Conservation (phyloP, 2,329 filamentous ascomycete genomes). For the Botrytis sinoallii region DNA sequence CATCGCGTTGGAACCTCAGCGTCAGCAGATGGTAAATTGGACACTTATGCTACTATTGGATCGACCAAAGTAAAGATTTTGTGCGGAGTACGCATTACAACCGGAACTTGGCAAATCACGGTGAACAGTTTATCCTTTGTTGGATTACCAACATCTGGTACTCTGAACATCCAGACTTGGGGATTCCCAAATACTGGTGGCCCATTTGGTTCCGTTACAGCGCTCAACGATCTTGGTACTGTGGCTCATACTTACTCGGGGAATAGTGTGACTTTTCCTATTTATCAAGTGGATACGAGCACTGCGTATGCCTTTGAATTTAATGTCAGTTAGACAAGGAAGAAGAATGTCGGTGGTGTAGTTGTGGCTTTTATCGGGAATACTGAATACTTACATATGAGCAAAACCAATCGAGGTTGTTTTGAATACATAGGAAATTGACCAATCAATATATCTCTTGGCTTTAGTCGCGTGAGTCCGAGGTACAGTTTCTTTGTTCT, state of each 20-base stretch:
- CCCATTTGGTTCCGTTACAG: constrained; percentile 28
- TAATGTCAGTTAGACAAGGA: neutral
- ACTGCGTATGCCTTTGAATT: constrained; percentile 45
- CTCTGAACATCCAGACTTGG: constrained; percentile 32
- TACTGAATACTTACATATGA: neutral
- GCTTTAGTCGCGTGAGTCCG: neutral
- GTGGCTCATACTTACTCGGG: constrained; percentile 39
- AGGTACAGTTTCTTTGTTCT: neutral
- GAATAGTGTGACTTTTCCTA: constrained; percentile 40
- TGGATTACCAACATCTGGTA: constrained; percentile 26
- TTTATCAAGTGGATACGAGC: constrained; percentile 39
- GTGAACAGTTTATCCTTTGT: constrained; percentile 26
- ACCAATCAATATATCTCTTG: neutral
- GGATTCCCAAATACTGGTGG: constrained; percentile 30
- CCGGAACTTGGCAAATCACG: constrained; percentile 31
- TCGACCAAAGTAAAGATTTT: constrained; percentile 26
- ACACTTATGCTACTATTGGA: constrained; percentile 30
- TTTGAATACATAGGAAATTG: neutral
- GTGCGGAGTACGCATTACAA: constrained; percentile 23
- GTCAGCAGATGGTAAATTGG: constrained; percentile 29
- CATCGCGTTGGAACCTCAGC: constrained; percentile 40
- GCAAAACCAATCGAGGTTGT: neutral
- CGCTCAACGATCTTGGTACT: constrained; percentile 35
- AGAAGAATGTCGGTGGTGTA: neutral
- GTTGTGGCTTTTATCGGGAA: neutral